Base-by-base conservation (phyloP, 73 alveolate genomes). In the Tetrahymena malaccensis region DNA sequence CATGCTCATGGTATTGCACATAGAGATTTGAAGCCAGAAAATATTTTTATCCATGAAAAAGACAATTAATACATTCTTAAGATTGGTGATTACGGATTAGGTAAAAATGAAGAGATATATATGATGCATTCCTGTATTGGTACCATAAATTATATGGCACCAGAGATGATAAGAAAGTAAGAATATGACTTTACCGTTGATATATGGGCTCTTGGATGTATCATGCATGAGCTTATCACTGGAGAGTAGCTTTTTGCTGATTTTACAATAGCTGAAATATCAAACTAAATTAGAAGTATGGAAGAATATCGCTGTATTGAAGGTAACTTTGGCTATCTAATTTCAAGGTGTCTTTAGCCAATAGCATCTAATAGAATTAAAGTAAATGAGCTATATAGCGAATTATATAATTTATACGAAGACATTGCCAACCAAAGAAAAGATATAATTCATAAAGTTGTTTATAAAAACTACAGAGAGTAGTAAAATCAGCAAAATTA, bases 21-120 rank as follows among this genome's bases (percentile, higher is more conserved):
- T 43, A 94, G 96, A 84, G 96, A 94, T 84, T 94, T 94, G 38
- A 94, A 94, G 21, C 96, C 96, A 31, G 96, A 94, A 35, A 94
- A 94, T 33, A 94, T 94, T 37, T 27, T 94, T 25, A 85, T 94
- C 43, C 70, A 84, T 31, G 83, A 43, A 58, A 84, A 84, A 44
- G 40, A 6, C 0, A 55, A 34, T 16, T 57, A 43, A 84, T 31
- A 37, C 43, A 85, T 15, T 25, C 85, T 84, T 35, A 95, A 95
- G 43, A 85, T 95, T 10, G 94, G 85, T 10, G 96, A 95, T 95
- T 95, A 85, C 34, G 96, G 96, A 4, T 94, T 37, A 31, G 57
- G 94, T 1, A 85, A 84, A 40, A 85, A 84, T 40, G 56, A 40
- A 12, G 43, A 50, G 22, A 85, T 84, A 0, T 17, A 16, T 27